These are phyloP conservation scores for Avena atlantica DNA, from an alignment of 176 grass and related monocot genomes.

Conservation along the genomic window DNA sequence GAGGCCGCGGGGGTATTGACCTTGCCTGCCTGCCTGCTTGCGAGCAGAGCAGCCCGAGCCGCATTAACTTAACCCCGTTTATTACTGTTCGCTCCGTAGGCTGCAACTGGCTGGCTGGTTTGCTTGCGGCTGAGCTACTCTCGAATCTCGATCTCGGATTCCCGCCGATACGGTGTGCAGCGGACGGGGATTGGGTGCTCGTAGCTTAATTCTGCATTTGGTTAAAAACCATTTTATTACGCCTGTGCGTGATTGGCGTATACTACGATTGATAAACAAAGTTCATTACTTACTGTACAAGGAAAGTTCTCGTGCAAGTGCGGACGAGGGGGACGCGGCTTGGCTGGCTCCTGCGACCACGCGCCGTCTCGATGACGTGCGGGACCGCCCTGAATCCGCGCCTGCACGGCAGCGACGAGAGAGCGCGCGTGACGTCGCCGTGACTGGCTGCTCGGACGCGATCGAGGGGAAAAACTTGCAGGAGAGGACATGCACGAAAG, in stretches of 20 bases:
- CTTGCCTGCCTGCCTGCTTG: background rate
- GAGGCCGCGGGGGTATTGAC: slow-evolving; percentile 57
- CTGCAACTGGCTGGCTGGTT: slow-evolving; percentile 7
- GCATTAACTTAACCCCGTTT: slow-evolving; percentile 51
- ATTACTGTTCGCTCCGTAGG: background rate
- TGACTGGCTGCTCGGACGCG: background rate
- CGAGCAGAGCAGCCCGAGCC: slow-evolving; percentile 41
- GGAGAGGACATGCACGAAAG: slow-evolving; percentile 22
- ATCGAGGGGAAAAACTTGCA: background rate
- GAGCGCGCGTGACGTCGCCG: background rate
- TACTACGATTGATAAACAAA: slow-evolving; percentile 41
- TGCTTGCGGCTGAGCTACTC: slow-evolving; percentile 2
- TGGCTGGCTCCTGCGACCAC: too few relatives aligned
- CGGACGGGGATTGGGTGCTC: background rate
- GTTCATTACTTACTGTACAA: background rate
- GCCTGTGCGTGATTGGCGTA: slow-evolving; percentile 31
- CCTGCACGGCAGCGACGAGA: background rate
- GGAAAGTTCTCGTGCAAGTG: slow-evolving; percentile 30
- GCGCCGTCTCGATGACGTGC: background rate
- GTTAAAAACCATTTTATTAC: background rate
- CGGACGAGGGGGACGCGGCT: background rate
- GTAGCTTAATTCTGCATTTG: background rate
- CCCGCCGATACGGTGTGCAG: too few relatives aligned
- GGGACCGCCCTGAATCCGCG: background rate
- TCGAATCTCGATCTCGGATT: too few relatives aligned